Evolutionary conservation across 1,284 basidiomycete genomes (phyloP), one percentile per base, ranked within the genome.

Genomic region (Amylostereum areolatum): DNA sequence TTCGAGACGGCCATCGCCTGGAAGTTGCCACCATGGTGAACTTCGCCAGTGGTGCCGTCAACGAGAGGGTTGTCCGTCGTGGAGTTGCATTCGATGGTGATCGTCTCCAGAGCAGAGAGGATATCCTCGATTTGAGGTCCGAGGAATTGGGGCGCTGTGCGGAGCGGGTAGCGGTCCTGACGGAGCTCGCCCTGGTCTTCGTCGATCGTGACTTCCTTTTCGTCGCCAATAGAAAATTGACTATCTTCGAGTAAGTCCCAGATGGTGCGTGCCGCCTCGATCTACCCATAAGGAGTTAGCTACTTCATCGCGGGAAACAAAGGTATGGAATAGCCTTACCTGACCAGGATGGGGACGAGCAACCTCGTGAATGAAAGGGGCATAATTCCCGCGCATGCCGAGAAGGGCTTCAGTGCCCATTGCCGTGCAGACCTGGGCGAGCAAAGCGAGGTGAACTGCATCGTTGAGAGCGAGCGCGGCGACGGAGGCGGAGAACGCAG

Each of bases 311-410:
- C 33, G 31, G 27, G 18, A 9, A 40, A 48, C 27, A n/a, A 18
- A 46, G 36, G 18, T 29, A 30, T 11, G 18, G 29, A 12, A 48
- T 32, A 41, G 43, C 57, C 64, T 49, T 55, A 80, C 78, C 69
- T 93, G 92, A 43, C 91, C 91, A 2, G 89, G 85, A 63, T 94
- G 92, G n/a, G 91, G 91, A 29, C 91, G 80, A 11, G 85, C 82
- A 37, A 80, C 69, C 49, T 81, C 74, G 63, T 89, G 85, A 52
- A 94, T 89, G 70, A 95, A 94, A 1, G 85, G 79, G 58, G 84
- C 82, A 62, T 89, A 91, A 0, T 83, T 85, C 8, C 77, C 85
- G 42, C 79, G 79, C 24, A 81, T 78, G 5, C 90, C 89, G 41
- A 80, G 66, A 55, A 89, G 78, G 8, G 90, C 91, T 62, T 94